phyloP scores from a whole-genome alignment of 495 filamentous ascomycete genomes.

The Aspergillus homomorphus region DNA sequence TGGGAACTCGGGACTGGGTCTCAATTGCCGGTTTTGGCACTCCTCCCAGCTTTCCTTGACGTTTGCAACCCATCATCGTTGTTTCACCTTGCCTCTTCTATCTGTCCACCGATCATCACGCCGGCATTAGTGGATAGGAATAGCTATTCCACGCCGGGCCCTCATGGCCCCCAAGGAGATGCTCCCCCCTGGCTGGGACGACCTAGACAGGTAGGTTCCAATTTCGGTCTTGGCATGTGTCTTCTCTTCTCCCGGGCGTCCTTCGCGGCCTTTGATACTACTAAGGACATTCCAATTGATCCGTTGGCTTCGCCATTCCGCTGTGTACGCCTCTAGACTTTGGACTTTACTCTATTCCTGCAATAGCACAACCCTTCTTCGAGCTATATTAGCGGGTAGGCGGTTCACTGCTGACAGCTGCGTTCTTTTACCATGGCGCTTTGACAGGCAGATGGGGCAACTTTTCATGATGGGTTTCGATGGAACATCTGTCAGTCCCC shows the following conservation, averaged over 20 bases:
- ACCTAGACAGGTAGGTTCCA: conserved; percentile 44
- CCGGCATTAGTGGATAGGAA: conserved; percentile 14
- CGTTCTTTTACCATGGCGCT: conserved; percentile 19
- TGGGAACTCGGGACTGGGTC: conserved; percentile 16
- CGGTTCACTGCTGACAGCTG: conserved; percentile 40
- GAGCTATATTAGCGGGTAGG: background rate
- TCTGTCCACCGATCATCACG: conserved; percentile 2
- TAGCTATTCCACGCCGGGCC: conserved; percentile 41
- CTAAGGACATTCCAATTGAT: background rate
- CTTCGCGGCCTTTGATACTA: background rate
- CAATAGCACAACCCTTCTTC: conserved; percentile 7
- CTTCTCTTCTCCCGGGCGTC: conserved; percentile 7
- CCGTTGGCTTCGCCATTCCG: background rate
- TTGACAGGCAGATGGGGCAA: conserved; percentile 67
- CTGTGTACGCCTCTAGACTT: background rate
- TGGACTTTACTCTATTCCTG: background rate
- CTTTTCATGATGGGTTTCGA: conserved; percentile 96
- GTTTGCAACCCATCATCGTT: conserved; percentile 20
- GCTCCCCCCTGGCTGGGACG: conserved; percentile 49
- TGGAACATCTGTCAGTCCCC: conserved; percentile 79
- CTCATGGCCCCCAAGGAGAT: conserved; percentile 49
- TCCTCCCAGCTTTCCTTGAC: conserved; percentile 16
- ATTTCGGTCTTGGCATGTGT: conserved; percentile 18
- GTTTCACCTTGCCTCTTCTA: conserved; percentile 9
- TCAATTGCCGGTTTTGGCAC: conserved; percentile 20